Conservation (phyloP, 352 stramenopile genomes). For the Phytophthora meadii region DNA sequence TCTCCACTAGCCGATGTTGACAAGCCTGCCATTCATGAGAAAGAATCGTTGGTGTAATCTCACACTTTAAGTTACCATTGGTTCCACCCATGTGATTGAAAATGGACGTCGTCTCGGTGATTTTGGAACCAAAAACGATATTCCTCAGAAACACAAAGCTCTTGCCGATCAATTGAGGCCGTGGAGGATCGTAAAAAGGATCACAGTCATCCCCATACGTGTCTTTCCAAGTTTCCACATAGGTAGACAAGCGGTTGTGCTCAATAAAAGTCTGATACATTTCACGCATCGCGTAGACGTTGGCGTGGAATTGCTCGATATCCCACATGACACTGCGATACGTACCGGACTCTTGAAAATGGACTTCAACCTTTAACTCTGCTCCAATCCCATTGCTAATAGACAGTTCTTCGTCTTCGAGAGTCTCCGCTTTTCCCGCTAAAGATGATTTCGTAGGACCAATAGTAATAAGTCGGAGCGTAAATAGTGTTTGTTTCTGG, state of each 20-base stretch:
- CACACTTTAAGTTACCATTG: slow-evolving; percentile 58
- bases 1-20: slow-evolving; percentile 71
- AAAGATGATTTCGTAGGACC: slow-evolving; percentile 39
- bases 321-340: slow-evolving; percentile 83
- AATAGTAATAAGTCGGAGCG: slow-evolving; percentile 69
- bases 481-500: slow-evolving; percentile 69
- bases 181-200: slow-evolving; percentile 81
- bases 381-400: slow-evolving; percentile 63
- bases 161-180: slow-evolving; percentile 77
- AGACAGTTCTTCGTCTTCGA: slow-evolving; percentile 65
- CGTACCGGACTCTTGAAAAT: slow-evolving; percentile 77
- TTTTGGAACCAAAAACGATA: slow-evolving; percentile 68
- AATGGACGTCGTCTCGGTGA: slow-evolving; percentile 63
- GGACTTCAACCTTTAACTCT: slow-evolving; percentile 81
- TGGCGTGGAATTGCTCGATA: slow-evolving; percentile 81
- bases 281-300: slow-evolving; percentile 86
- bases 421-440: slow-evolving; percentile 24
- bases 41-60: slow-evolving; percentile 67
- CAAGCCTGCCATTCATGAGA: slow-evolving; percentile 80
- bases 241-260: slow-evolving; percentile 56
- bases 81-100: slow-evolving; percentile 53
- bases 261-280: slow-evolving; percentile 90
- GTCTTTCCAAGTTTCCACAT: slow-evolving; percentile 41
- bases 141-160: slow-evolving; percentile 73
- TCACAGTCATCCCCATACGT: slow-evolving; percentile 54